Evolutionary conservation across 768 basidiomycete genomes (phyloP).

Genomic region (Serendipita indica): DNA sequence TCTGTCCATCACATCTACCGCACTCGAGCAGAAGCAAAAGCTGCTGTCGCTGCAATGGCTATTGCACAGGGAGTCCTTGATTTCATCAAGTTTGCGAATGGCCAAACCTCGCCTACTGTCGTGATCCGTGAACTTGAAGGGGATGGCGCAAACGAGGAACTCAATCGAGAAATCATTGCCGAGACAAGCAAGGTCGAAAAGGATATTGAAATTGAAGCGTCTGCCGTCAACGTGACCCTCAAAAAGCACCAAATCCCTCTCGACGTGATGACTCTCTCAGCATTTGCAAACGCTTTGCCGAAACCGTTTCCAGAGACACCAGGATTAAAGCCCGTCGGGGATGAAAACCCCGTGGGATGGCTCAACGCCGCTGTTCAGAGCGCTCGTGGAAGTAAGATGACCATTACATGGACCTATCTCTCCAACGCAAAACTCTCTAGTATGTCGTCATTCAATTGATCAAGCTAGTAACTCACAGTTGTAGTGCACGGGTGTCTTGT

Average conservation of each 20-base stretch:
- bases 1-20: constrained; percentile 34
- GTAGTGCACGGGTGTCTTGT: constrained; percentile 50
- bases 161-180: background rate
- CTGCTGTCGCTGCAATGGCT: constrained; percentile 40
- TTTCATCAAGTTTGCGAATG: constrained; percentile 42
- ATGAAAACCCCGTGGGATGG: constrained; percentile 42
- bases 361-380: constrained; percentile 35
- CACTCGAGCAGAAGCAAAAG: constrained; percentile 32
- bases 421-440: background rate
- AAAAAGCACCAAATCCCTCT: constrained; percentile 10
- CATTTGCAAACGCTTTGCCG: constrained; percentile 51
- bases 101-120: constrained; percentile 28
- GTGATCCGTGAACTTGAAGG: constrained; percentile 10
- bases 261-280: constrained; percentile 31
- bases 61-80: constrained; percentile 39
- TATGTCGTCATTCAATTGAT: constrained; percentile 25
- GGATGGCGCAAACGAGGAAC: constrained; percentile 1
- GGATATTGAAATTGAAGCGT: constrained; percentile 6
- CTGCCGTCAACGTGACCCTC: background rate
- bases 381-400: constrained; percentile 9
- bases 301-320: constrained; percentile 45
- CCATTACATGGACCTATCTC: background rate
- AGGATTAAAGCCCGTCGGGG: constrained; percentile 29
- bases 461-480: constrained; percentile 26
- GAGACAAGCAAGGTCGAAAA: background rate